phyloP scores from a whole-genome alignment of 805 yeast species.

The Kuraishia capsulata region DNA sequence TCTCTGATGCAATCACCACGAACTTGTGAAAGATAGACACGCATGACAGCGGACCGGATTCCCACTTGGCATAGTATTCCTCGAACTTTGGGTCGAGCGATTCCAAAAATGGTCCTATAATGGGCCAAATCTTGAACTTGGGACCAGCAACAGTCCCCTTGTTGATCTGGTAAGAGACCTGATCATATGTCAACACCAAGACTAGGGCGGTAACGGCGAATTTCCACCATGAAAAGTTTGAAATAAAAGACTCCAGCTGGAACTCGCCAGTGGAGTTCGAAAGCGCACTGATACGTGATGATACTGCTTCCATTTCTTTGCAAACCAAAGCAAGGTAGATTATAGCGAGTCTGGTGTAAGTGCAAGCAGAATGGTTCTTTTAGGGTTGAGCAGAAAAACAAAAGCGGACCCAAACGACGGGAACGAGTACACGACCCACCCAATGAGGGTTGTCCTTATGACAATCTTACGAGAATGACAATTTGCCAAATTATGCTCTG shows the following conservation, averaged over 20 bases:
- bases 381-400: too few species aligned
- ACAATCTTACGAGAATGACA: too few species aligned
- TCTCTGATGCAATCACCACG: constrained; percentile 84
- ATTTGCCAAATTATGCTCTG: too few species aligned
- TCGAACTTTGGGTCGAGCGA: constrained; percentile 93
- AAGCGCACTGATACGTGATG: background rate
- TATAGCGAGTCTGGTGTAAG: too few species aligned
- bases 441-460: too few species aligned
- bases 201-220: constrained; percentile 36
- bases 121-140: constrained; percentile 77
- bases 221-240: constrained; percentile 43
- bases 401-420: background rate
- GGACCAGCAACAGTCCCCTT: constrained; percentile 95
- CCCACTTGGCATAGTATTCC: constrained; percentile 90
- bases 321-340: too few species aligned
- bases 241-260: constrained; percentile 16
- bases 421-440: too few species aligned
- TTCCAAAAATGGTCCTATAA: constrained; percentile 94
- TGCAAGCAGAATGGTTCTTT: too few species aligned
- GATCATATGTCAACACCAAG: constrained; percentile 54
- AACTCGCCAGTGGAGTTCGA: background rate
- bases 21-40: constrained; percentile 97
- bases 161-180: constrained; percentile 63
- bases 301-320: constrained; percentile 1
- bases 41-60: constrained; percentile 88